phyloP scores from a whole-genome alignment of 1,139 yeast genomes.

The Candida pseudoviswanathii region DNA sequence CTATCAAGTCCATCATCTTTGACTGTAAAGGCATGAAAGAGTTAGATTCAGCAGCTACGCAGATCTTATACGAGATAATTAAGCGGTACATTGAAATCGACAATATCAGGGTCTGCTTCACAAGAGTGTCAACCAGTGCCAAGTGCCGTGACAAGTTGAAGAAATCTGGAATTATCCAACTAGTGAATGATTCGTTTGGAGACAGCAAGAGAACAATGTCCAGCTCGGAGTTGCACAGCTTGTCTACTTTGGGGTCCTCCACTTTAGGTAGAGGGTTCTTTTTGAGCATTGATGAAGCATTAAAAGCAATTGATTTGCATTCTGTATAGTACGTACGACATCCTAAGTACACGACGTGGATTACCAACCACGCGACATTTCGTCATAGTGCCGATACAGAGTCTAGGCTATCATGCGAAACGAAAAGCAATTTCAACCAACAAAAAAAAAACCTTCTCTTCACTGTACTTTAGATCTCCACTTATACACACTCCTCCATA shows the following conservation, averaged over 20 bases:
- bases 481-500: neutral
- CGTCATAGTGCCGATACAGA: neutral
- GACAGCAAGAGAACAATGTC: constrained; percentile 3
- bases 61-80: constrained; percentile 30
- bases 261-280: constrained; percentile 36
- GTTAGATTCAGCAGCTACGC: constrained; percentile 37
- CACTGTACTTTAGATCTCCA: no score
- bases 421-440: neutral
- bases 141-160: constrained; percentile 24
- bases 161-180: constrained; percentile 25
- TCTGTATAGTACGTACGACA: constrained; percentile 2
- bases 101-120: constrained; percentile 26
- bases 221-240: constrained; percentile 3
- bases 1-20: constrained; percentile 28
- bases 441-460: no score
- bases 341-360: neutral
- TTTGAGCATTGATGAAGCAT: constrained; percentile 35
- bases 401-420: no score
- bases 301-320: constrained; percentile 19
- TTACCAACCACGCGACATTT: neutral
- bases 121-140: constrained; percentile 27
- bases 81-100: constrained; percentile 23
- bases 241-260: constrained; percentile 16
- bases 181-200: constrained; percentile 22
- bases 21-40: constrained; percentile 38